Evolutionary conservation across 2,329 filamentous ascomycete genomes (phyloP).

Genomic region (Sclerotinia trifoliorum): DNA sequence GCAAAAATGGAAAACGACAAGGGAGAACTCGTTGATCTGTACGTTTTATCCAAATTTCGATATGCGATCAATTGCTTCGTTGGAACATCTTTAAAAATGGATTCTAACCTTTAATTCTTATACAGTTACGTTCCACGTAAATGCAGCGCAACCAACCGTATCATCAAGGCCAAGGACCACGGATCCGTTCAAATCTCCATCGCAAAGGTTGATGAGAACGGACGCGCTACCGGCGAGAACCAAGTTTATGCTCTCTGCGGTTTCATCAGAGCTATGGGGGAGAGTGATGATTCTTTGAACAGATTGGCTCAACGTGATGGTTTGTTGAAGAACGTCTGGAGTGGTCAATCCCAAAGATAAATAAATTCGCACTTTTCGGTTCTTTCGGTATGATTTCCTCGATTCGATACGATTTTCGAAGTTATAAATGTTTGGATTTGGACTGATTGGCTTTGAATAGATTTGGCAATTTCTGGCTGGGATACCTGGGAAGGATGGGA

Average conservation of each 20-base stretch:
- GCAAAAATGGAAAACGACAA: constrained; percentile 99
- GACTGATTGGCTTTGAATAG: constrained; percentile 20
- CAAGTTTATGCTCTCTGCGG: constrained; percentile 96
- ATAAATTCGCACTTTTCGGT: constrained; percentile 38
- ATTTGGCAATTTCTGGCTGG: constrained; percentile 21
- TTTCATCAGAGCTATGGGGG: constrained; percentile 96
- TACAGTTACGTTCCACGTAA: constrained; percentile 94
- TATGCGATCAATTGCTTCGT: not conserved
- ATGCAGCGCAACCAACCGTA: constrained; percentile 98
- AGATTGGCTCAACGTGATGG: constrained; percentile 93
- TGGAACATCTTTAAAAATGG: constrained; percentile 2
- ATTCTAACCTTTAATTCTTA: constrained; percentile 22
- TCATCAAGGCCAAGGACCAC: constrained; percentile 99
- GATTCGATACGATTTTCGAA: not conserved
- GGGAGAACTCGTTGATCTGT: constrained; percentile 99
- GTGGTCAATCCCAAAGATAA: constrained; percentile 48
- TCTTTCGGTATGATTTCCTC: constrained; percentile 34
- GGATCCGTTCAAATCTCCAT: constrained; percentile 95
- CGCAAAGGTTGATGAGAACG: constrained; percentile 98
- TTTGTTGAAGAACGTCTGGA: constrained; percentile 97
- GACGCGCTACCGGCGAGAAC: constrained; percentile 90
- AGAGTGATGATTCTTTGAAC: constrained; percentile 97
- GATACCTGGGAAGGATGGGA: constrained; percentile 19
- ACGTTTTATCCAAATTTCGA: constrained; percentile 45
- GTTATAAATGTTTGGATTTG: not conserved